Evolutionary conservation across 1,284 basidiomycete genomes (phyloP).

Genomic region (Moesziomyces globuligerus): DNA sequence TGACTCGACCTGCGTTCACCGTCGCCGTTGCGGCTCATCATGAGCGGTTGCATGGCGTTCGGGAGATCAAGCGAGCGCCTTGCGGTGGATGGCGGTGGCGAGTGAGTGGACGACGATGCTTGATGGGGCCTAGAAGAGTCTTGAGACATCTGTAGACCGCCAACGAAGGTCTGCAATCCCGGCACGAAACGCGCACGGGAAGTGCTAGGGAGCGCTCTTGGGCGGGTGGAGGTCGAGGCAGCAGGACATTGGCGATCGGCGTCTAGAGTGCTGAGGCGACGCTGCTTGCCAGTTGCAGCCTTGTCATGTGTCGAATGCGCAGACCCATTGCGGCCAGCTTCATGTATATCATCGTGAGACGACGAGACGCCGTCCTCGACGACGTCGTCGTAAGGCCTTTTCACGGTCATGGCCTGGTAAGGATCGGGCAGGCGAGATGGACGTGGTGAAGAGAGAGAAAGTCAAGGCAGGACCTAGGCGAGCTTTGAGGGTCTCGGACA

Average conservation of each 20-base stretch:
- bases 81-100: neutral
- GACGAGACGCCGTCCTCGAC: constrained; percentile 7
- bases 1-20: constrained; percentile 21
- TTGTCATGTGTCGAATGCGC: neutral
- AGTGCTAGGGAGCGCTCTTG: constrained; percentile 33
- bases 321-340: neutral
- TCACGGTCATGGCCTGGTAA: constrained; percentile 16
- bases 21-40: constrained; percentile 45
- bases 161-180: constrained; percentile 54
- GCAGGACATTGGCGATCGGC: constrained; percentile 21
- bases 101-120: constrained; percentile 1
- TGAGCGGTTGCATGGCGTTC: constrained; percentile 42
- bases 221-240: constrained; percentile 29
- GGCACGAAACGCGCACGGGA: constrained; percentile 47
- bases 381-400: constrained; percentile 26
- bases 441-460: neutral
- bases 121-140: constrained; percentile 8
- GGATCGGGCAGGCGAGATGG: neutral
- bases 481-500: no score
- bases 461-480: no score
- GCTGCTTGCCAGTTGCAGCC: constrained; percentile 29
- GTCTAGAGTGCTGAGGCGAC: constrained; percentile 35
- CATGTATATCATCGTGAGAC: neutral
- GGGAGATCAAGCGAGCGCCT: constrained; percentile 18
- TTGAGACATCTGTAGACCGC: constrained; percentile 52